Base-by-base conservation (phyloP, 495 filamentous ascomycete genomes). In the Hypoxylon lienhwacheense region DNA sequence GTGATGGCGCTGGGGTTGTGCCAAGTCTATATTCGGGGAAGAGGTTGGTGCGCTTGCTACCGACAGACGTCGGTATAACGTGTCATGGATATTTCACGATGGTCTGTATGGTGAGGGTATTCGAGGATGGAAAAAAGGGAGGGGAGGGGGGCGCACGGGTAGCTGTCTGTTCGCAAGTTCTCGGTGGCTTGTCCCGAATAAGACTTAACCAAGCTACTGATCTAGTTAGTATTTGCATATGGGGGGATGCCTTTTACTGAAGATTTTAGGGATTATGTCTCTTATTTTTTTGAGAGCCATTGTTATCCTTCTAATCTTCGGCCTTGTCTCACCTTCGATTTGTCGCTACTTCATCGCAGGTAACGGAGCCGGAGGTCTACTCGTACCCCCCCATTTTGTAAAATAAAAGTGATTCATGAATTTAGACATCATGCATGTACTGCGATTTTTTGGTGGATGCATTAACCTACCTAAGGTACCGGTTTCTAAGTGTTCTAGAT, bases 381-480 rank as follows among this genome's bases (percentile, higher is more conserved):
- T 39, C n/a, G n/a, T n/a, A 50, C 16, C 19, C 50, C 32, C 37
- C 37, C 17, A 26, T 39, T 26, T 40, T 50, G 56, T 45, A 60
- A 45, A 55, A 37, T 50, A 50, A 60, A 60, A 60, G 56, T 43
- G 25, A 46, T 50, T 60, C 40, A 59, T 37, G 50, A 55, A 33
- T 34, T 20, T 55, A 49, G n/a, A n/a, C n/a, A n/a, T n/a, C n/a
- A n/a, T n/a, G 26, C 16, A 32, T 22, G 26, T 51, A 15, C 11
- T 42, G 24, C 5, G 12, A 24, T 5, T 32, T 15, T 12, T 12
- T 15, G 21, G 6, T 21, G 3, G 7, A 2, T 31, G 28, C 25
- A 31, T 31, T 2, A 31, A n/a, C n/a, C n/a, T n/a, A n/a, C n/a
- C n/a, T n/a, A n/a, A n/a, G n/a, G n/a, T n/a, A n/a, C n/a, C n/a